phyloP scores from a whole-genome alignment of 176 grass and related monocot genomes.

The Zoysia japonica region DNA sequence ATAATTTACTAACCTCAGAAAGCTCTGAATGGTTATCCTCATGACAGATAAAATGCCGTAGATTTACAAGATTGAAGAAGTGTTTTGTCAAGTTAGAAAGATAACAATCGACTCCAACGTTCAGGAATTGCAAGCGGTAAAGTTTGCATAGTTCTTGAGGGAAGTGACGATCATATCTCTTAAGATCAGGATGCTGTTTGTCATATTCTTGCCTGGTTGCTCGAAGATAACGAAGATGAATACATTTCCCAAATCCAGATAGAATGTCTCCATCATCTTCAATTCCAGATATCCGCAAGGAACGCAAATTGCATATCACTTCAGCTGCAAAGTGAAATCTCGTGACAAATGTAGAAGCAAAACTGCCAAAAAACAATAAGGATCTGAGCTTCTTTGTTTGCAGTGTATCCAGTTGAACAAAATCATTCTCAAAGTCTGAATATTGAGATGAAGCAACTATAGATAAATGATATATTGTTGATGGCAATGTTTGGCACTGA shows the following conservation, averaged over 20 bases:
- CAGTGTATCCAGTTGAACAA: neutral
- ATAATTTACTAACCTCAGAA: constrained; percentile 28
- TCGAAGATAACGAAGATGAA: constrained; percentile 45
- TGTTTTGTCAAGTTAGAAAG: neutral
- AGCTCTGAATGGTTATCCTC: constrained; percentile 19
- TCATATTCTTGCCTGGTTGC: constrained; percentile 31
- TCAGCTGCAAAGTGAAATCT: constrained; percentile 3
- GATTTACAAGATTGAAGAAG: constrained; percentile 40
- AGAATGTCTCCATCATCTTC: constrained; percentile 36
- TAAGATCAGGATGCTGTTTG: constrained; percentile 13
- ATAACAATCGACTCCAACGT: constrained; percentile 4
- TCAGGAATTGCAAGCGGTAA: constrained; percentile 44
- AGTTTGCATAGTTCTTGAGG: constrained; percentile 32
- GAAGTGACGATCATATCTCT: constrained; percentile 19
- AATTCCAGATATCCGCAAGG: constrained; percentile 19
- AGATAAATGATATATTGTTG: constrained; percentile 18
- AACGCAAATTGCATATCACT: constrained; percentile 26
- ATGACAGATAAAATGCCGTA: constrained; percentile 28
- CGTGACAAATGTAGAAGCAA: constrained; percentile 19
- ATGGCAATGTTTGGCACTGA: neutral
- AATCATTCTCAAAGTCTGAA: constrained; percentile 27
- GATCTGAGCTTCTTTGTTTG: constrained; percentile 21
- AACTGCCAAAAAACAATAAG: constrained; percentile 26
- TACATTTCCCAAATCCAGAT: constrained; percentile 30
- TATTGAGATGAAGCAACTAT: constrained; percentile 21